Evolutionary conservation across 2,329 filamentous ascomycete genomes (phyloP).

Genomic region (Aureobasidium leucospermi): DNA sequence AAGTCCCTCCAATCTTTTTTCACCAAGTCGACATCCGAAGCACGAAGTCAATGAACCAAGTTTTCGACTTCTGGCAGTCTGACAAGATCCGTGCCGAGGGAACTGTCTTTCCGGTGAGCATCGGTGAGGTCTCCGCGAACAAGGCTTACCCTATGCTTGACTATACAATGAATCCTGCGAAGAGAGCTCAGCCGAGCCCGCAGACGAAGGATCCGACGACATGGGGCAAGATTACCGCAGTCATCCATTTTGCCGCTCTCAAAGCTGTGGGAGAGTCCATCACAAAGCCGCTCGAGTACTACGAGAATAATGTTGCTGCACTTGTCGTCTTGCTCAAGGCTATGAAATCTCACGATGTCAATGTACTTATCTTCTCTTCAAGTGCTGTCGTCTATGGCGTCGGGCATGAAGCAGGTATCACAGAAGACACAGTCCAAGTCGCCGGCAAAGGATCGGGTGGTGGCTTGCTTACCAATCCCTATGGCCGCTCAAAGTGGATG

Average conservation of each 20-base stretch:
- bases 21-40: slow-evolving; percentile 42
- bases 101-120: slow-evolving; percentile 30
- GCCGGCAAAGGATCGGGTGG: slow-evolving; percentile 33
- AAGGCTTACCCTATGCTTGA: slow-evolving; percentile 10
- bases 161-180: neutral
- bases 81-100: slow-evolving; percentile 5
- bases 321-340: slow-evolving; percentile 52
- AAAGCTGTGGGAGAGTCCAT: slow-evolving; percentile 62
- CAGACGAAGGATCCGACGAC: slow-evolving; percentile 24
- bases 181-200: slow-evolving; percentile 13
- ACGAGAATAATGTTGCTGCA: slow-evolving; percentile 60
- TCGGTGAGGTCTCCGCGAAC: slow-evolving; percentile 2
- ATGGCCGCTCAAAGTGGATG: slow-evolving; percentile 61
- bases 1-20: slow-evolving; percentile 38
- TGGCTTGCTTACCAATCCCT: slow-evolving; percentile 56
- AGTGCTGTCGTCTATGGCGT: slow-evolving; percentile 60
- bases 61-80: slow-evolving; percentile 26
- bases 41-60: slow-evolving; percentile 33
- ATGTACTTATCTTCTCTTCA: slow-evolving; percentile 60
- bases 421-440: slow-evolving; percentile 14
- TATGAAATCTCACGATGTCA: slow-evolving; percentile 53
- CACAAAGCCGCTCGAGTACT: slow-evolving; percentile 53
- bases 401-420: slow-evolving; percentile 9
- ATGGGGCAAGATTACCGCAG: slow-evolving; percentile 49
- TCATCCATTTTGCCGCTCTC: slow-evolving; percentile 64